Evolutionary conservation across 306 rosid species (phyloP), one percentile per base, ranked within the genome.

Genomic region (Cercis canadensis): DNA sequence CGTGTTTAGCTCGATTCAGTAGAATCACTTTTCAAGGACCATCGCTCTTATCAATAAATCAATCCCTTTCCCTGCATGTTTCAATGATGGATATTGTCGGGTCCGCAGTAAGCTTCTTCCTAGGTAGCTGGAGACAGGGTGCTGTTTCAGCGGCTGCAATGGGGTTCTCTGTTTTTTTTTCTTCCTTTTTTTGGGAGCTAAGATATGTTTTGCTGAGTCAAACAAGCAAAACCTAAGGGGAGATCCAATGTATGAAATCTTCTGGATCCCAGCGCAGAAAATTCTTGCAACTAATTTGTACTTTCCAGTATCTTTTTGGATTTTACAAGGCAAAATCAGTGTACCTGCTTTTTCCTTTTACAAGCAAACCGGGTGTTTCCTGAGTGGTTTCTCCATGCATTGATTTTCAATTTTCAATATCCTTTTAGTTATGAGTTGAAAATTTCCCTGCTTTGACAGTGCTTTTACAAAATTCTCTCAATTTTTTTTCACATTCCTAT

Each of bases 201-300:
- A 8, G 9, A 4, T 4, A 9, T 53, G 8, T 8, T 19, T 6
- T 59, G 58, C 51, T 24, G 50, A 58, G 4, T 32, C 5, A 66
- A 15, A 44, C 15, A 24, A 17, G 45, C 44, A 55, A 59, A 70
- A 41, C 7, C 39, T 55, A 43, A 47, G n/a, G 53, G 51, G 43
- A 69, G 74, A 77, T 77, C 82, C 80, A 52, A 73, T 70, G 75
- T 17, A 41, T 68, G 44, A 75, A 46, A 82, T 65, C 43, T 78
- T 67, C 29, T 67, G 18, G 75, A 74, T 82, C 75, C 78, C 73
- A 62, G 67, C 62, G 85, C 75, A 17, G 31, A 9, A 39, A 11
- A 7, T 57, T 37, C 7, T 37, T 37, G 43, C 29, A 37, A 5
- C 43, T 37, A n/a, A 0, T 37, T 8, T 37, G 43, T 37, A 37